These are phyloP conservation scores for Auricularia sp. DNA, from an alignment of 768 basidiomycete species.

Conservation along the genomic window DNA sequence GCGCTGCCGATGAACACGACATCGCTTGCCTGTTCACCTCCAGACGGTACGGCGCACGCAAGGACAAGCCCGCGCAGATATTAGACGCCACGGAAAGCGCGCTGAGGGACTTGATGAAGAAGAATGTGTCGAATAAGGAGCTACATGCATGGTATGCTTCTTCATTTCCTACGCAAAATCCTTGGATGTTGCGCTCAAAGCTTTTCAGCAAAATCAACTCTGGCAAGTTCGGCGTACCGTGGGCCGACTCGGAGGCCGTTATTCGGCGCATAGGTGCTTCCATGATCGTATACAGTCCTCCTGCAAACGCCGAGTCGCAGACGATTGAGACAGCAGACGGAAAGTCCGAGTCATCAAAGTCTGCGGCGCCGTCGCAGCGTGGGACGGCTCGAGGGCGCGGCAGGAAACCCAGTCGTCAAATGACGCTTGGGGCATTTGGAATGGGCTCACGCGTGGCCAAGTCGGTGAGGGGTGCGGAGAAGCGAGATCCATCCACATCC, in stretches of 20 bases:
- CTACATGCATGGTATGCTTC: background rate
- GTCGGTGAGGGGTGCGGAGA: background rate
- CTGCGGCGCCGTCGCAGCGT: background rate
- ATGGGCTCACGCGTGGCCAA: background rate
- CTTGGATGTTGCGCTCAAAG: background rate
- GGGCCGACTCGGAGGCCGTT: background rate
- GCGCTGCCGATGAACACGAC: background rate
- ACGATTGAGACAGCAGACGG: background rate
- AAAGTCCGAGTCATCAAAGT: background rate
- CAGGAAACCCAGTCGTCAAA: background rate
- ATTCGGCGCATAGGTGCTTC: background rate
- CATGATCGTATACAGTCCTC: background rate
- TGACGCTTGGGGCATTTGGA: background rate
- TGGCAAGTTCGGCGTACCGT: constrained; percentile 1
- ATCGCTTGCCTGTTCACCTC: constrained; percentile 7
- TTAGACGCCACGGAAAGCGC: background rate
- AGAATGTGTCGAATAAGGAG: background rate
- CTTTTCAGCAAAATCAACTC: background rate
- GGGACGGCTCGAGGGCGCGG: background rate
- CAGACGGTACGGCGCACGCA: constrained; percentile 3
- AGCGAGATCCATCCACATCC: background rate
- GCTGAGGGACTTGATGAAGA: background rate
- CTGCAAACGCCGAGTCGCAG: background rate
- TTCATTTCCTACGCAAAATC: no score
- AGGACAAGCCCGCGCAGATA: background rate